Evolutionary conservation across 306 rosid species (phyloP).

Genomic region (Acacia confusa): DNA sequence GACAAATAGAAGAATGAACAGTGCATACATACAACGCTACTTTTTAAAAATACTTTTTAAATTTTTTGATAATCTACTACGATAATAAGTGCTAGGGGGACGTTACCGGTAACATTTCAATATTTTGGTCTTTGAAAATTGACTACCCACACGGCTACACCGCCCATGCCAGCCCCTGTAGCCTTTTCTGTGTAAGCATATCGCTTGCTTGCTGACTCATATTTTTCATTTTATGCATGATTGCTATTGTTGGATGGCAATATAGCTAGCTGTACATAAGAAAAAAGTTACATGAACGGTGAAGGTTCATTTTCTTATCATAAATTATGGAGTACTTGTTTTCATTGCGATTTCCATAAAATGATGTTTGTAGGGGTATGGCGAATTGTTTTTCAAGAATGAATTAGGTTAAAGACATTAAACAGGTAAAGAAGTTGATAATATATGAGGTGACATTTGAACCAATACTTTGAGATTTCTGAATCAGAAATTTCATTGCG

Average conservation of each 20-base stretch:
- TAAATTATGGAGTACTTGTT: background rate
- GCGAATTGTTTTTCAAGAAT: too few species aligned
- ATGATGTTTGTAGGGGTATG: background rate
- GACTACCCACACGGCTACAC: conserved; percentile 33
- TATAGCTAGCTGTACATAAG: background rate
- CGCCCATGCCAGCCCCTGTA: conserved; percentile 29
- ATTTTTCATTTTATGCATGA: conserved; percentile 25
- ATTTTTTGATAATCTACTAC: background rate
- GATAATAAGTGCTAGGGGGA: background rate
- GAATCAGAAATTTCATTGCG: background rate
- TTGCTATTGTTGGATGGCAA: conserved; percentile 9
- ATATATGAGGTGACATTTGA: background rate
- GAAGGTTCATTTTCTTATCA: background rate
- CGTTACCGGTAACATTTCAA: conserved; percentile 42
- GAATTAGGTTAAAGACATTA: background rate
- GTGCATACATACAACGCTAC: conserved; percentile 30
- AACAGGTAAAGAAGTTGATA: background rate
- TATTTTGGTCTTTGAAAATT: conserved; percentile 35
- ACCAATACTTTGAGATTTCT: background rate
- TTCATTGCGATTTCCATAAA: background rate
- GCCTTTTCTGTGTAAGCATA: conserved; percentile 19
- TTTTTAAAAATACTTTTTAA: too few species aligned
- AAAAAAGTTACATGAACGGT: background rate
- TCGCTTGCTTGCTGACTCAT: background rate
- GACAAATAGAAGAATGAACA: conserved; percentile 39